Evolutionary conservation across 768 basidiomycete genomes (phyloP).

Genomic region (Kwoniella heveanensis): DNA sequence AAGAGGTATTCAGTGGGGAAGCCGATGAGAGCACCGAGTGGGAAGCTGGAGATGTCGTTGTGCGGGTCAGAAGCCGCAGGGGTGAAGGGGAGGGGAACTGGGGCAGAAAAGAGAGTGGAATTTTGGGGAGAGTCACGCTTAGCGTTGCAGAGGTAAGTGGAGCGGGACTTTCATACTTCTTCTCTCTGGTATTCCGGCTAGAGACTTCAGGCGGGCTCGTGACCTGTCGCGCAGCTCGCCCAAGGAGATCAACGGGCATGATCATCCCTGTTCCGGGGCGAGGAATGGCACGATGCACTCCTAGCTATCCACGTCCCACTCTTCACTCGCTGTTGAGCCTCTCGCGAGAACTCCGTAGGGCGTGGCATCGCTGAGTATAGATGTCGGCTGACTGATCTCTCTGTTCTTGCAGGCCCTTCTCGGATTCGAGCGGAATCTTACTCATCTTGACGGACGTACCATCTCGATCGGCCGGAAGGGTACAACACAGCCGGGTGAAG

Average conservation of each 20-base stretch:
- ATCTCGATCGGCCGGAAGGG: slow-evolving; percentile 70
- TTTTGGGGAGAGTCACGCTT: slow-evolving; percentile 91
- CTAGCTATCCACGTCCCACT: no score
- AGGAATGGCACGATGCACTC: no score
- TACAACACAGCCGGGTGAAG: slow-evolving; percentile 87
- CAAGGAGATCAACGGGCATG: no score
- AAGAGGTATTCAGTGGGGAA: slow-evolving; percentile 93
- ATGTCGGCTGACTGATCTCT: slow-evolving; percentile 1
- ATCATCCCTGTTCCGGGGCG: no score
- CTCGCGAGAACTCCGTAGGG: no score
- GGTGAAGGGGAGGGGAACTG: slow-evolving; percentile 69
- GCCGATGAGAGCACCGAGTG: slow-evolving; percentile 94
- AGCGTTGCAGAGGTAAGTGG: slow-evolving; percentile 80
- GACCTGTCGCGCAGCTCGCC: no score
- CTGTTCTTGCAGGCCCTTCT: slow-evolving; percentile 71
- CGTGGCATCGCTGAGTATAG: no score
- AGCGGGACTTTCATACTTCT: background rate
- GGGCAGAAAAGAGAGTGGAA: slow-evolving; percentile 81
- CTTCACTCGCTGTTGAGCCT: no score
- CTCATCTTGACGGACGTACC: slow-evolving; percentile 84
- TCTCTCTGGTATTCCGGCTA: background rate
- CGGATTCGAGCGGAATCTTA: slow-evolving; percentile 89
- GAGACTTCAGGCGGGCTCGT: no score
- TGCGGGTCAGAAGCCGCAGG: slow-evolving; percentile 77
- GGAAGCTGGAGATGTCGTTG: slow-evolving; percentile 90